Evolutionary conservation across 1,284 basidiomycete genomes (phyloP), one percentile per base, ranked within the genome.

Genomic region (Ustilago loliicola): DNA sequence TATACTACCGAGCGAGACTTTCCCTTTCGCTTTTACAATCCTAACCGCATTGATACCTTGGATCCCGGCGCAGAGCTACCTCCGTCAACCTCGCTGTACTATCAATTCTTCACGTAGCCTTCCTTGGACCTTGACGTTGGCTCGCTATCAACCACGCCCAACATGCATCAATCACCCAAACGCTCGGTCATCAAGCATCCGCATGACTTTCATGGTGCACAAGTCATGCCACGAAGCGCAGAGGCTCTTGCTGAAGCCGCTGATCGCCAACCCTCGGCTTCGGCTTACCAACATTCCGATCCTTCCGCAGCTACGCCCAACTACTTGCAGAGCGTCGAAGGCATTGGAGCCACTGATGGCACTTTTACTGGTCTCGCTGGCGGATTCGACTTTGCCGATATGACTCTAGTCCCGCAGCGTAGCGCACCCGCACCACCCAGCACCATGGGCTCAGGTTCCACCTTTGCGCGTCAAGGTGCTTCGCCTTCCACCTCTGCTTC

Each of bases 141-240:
- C 19, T 25, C 32, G 17, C 53, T 25, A 34, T 15, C 36, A 8
- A 9, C 8, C 17, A 42, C 38, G 13, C 27, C 13, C 57, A 59
- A 47, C 60, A 78, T 78, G 75, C 75, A 78, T 25, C 78, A 70
- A 62, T 80, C 78, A 42, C 78, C 80, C 2, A 72, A 81, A 66
- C 56, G 80, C 15, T 83, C 81, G 51, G 68, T 82, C 57, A 83
- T 83, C 69, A 77, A 76, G 51, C 81, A 83, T 45, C 81, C 81
- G 34, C 81, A 83, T 55, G 75, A 82, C 48, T 83, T 82, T 45
- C 70, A 80, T 13, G 81, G 81, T 38, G 81, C 81, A 27, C 80
- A 79, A 53, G 65, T 78, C 67, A 67, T 78, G 72, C 67, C 76
- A 27, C 55, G 61, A 32, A 74, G 58, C 38, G 69, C 79, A 45